Evolutionary conservation across 139 green algal species (phyloP), one percentile per base, ranked within the genome.

Genomic region (Chlorella sp.): DNA sequence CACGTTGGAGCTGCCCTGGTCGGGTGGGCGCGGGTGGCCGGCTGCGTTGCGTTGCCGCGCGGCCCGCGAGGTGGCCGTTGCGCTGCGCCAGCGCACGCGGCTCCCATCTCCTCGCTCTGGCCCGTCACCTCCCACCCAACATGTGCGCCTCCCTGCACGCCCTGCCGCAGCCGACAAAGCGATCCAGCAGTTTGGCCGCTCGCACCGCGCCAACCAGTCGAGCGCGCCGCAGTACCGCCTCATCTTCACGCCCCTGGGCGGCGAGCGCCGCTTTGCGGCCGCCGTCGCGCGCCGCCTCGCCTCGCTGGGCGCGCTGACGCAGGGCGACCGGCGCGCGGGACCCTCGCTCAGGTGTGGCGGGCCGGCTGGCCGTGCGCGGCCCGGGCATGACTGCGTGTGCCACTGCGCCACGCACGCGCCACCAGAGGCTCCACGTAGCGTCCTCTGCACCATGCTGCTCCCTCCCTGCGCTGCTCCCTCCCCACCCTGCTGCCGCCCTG

Each of bases 161-260:
- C 1, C 23, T 40, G 93, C 90, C 86, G 84, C 67, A n/a, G 93
- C 93, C 12, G 93, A 97, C 82, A 96, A 95, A 79, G 89, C 93
- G 42, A 94, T 97, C 43, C 93, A 97, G 85, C 93, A 97, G 86
- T 89, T 97, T 31, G 93, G 93, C 36, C 77, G 82, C 67, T 84
- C 78, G 5, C 84, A 89, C 64, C 70, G 84, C 46, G 69, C 71
- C 65, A 61, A 77, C 41, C 79, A 90, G 73, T 77, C 87, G 29
- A 67, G 31, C 35, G 81, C 64, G 1, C 86, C 86, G 7, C 67
- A 88, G 45, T 92, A 79, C 83, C 88, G 87, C 74, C 88, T 97
- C 55, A 70, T 94, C 12, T 86, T 83, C 66, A 97, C 89, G 2
- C 84, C 86, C n/a, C 75, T 96, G 51, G 94, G 93, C 33, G 94